Conservation (phyloP, 1,284 basidiomycete genomes). For the Microbotryum violaceum region DNA sequence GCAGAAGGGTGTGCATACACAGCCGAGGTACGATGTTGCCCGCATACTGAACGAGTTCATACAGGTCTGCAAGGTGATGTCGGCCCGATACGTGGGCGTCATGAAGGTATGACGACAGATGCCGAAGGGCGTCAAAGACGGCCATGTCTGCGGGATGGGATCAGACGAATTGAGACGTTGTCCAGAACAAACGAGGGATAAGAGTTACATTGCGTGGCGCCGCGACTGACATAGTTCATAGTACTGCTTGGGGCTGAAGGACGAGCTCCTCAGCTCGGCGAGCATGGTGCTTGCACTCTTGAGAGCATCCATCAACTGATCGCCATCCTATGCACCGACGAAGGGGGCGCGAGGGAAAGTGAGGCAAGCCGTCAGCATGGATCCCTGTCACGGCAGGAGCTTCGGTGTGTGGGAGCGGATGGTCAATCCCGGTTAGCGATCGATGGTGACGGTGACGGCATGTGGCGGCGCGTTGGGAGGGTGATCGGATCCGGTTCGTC, state of each 20-base stretch:
- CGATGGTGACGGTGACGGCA: no score
- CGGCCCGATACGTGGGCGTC: slow-evolving; percentile 80
- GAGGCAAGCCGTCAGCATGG: background rate
- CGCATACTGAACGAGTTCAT: slow-evolving; percentile 94
- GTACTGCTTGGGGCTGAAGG: slow-evolving; percentile 84
- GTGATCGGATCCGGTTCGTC: no score
- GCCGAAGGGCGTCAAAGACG: slow-evolving; percentile 85
- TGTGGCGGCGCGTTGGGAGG: no score
- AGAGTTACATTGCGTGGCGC: background rate
- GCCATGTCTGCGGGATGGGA: slow-evolving; percentile 65
- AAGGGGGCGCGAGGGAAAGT: background rate
- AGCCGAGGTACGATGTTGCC: slow-evolving; percentile 75
- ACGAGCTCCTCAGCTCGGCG: slow-evolving; percentile 83
- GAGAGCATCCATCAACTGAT: slow-evolving; percentile 93
- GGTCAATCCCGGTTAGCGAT: no score
- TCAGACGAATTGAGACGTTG: background rate
- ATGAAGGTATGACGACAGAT: slow-evolving; percentile 72
- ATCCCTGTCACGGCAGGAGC: background rate
- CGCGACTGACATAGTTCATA: slow-evolving; percentile 76
- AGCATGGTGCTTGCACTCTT: slow-evolving; percentile 94
- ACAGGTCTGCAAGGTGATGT: slow-evolving; percentile 91
- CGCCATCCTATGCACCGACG: slow-evolving; percentile 56
- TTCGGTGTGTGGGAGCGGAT: no score
- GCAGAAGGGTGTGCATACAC: slow-evolving; percentile 3
- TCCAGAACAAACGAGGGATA: background rate